These are phyloP conservation scores for Phialophora expanda DNA, from an alignment of 2,329 filamentous ascomycete species.

Conservation along the genomic window DNA sequence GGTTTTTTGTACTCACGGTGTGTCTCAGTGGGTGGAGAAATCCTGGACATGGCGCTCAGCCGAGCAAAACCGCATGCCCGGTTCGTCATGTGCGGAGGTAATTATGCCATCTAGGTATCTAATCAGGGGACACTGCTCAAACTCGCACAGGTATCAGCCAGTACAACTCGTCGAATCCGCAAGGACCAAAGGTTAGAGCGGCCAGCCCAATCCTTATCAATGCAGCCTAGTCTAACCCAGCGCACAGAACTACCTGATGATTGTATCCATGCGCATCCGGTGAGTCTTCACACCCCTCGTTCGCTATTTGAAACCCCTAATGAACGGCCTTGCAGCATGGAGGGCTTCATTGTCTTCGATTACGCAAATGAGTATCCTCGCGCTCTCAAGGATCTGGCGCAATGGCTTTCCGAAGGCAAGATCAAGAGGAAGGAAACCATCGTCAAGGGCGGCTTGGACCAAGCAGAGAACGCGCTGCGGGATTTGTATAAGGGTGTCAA, in stretches of 20 bases:
- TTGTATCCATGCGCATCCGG: slow-evolving; percentile 60
- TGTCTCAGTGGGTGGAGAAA: slow-evolving; percentile 66
- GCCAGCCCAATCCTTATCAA: neutral
- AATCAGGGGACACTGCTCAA: slow-evolving; percentile 40
- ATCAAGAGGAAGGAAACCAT: slow-evolving; percentile 74
- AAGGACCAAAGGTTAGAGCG: slow-evolving; percentile 57
- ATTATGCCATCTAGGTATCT: slow-evolving; percentile 42
- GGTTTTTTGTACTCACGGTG: neutral
- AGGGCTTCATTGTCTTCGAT: slow-evolving; percentile 77
- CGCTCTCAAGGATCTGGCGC: slow-evolving; percentile 65
- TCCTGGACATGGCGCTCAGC: slow-evolving; percentile 68
- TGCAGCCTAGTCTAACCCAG: neutral
- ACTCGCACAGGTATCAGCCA: slow-evolving; percentile 65
- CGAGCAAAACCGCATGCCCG: slow-evolving; percentile 67
- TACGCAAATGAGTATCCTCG: slow-evolving; percentile 62
- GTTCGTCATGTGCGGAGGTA: slow-evolving; percentile 73
- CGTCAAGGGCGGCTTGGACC: slow-evolving; percentile 68
- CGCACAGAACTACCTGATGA: slow-evolving; percentile 57
- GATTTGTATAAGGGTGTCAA: slow-evolving; percentile 72
- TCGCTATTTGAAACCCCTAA: neutral
- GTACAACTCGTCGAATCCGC: slow-evolving; percentile 65
- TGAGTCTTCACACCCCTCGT: slow-evolving; percentile 39
- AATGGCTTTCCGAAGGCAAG: slow-evolving; percentile 74
- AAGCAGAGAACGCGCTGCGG: slow-evolving; percentile 67
- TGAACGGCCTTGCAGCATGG: slow-evolving; percentile 55